Conservation (phyloP, 2,329 filamentous ascomycete genomes). For the Sclerotinia subarctica region DNA sequence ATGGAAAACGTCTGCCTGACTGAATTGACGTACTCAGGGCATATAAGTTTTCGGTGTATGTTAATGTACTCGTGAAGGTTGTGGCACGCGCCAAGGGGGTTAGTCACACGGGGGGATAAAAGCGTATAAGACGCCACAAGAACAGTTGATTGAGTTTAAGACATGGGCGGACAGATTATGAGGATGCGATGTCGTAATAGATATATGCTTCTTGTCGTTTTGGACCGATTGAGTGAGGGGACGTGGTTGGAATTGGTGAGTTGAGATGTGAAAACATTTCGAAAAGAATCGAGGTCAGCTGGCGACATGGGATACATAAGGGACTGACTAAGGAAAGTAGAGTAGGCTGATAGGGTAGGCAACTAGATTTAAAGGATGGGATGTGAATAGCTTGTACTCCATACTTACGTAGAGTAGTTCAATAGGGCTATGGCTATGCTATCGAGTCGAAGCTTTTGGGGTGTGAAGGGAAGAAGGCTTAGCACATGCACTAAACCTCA, state of each 20-base stretch:
- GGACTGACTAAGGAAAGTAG: too few relatives aligned
- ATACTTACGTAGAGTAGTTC: not conserved
- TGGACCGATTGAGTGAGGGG: not conserved
- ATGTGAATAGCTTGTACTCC: not conserved
- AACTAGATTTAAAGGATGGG: not conserved
- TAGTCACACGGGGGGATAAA: constrained; percentile 33
- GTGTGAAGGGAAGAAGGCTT: constrained; percentile 3
- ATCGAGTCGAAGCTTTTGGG: not conserved
- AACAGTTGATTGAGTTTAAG: constrained; percentile 2
- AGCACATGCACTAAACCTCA: not conserved
- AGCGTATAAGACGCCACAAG: constrained; percentile 24
- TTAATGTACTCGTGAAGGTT: constrained; percentile 19
- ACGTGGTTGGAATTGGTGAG: not conserved
- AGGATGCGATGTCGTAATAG: constrained; percentile 8
- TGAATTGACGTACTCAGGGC: not conserved
- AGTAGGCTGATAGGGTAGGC: not conserved
- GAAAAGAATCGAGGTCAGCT: constrained; percentile 2
- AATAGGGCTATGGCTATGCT: not conserved
- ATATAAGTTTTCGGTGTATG: constrained; percentile 13
- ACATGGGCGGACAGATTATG: constrained; percentile 10
- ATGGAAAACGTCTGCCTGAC: constrained; percentile 18
- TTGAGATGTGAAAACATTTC: constrained; percentile 11
- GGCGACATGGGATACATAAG: not conserved
- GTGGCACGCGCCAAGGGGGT: constrained; percentile 32
- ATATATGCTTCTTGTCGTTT: not conserved